Evolutionary conservation across 2,329 filamentous ascomycete genomes (phyloP).

Genomic region (Podosphaera xanthii): DNA sequence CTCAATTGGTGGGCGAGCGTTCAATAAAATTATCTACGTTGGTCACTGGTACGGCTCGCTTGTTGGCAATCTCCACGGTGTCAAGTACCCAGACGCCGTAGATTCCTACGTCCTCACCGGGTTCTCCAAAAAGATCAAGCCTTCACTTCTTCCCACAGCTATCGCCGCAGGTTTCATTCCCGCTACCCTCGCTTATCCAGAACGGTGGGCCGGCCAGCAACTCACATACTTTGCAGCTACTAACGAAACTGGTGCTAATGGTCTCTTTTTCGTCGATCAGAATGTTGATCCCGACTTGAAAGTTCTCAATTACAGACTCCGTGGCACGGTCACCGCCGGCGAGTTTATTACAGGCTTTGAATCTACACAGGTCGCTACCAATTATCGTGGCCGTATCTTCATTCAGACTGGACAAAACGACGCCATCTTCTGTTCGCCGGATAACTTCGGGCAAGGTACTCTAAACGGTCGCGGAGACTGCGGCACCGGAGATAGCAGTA

Average conservation of each 20-base stretch:
- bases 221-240: not conserved
- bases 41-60: conserved; percentile 13
- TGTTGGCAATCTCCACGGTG: conserved; percentile 7
- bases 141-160: not conserved
- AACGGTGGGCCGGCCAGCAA: not conserved
- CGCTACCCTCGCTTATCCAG: not conserved
- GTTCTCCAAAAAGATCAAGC: conserved; percentile 2
- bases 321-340: not conserved
- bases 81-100: conserved; percentile 11
- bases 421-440: conserved; percentile 4
- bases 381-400: conserved; percentile 4
- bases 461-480: not conserved
- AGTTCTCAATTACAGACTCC: not conserved
- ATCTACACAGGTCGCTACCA: not conserved
- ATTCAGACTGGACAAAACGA: conserved; percentile 7
- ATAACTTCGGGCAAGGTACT: not conserved
- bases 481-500: not conserved
- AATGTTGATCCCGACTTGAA: not conserved
- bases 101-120: conserved; percentile 14
- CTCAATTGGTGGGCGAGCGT: conserved; percentile 4
- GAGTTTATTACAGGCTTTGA: not conserved
- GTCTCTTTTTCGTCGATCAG: not conserved
- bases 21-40: conserved; percentile 10
- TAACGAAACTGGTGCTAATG: not conserved
- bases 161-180: not conserved